A percentile compares a stretch with the other conserved stretches of the same genome.
These are phyloP conservation scores for Collybia nuda DNA, from an alignment of 768 basidiomycete genomes.

Conservation along the genomic window DNA sequence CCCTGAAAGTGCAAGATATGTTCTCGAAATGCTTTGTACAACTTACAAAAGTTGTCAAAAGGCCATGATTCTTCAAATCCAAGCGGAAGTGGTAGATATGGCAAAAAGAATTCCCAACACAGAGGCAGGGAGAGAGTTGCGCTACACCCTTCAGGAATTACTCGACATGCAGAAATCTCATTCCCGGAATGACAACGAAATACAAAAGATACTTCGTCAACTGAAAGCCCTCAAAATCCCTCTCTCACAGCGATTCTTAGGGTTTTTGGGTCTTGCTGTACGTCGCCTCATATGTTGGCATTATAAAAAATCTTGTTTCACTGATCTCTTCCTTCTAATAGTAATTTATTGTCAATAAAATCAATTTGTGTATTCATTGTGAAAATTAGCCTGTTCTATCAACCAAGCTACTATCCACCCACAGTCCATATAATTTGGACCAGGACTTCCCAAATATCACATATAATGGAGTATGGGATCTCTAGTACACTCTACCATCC, in stretches of 20 bases:
- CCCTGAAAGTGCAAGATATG: neutral
- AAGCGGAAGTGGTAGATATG: conserved; percentile 12
- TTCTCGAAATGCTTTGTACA: no score
- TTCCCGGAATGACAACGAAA: neutral
- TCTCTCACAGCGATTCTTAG: neutral
- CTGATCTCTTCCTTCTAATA: no score
- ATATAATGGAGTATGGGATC: no score
- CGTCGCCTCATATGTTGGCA: no score
- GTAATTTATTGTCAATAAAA: no score
- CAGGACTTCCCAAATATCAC: no score
- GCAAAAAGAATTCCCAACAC: conserved; percentile 12
- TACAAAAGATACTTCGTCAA: neutral
- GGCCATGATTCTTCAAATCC: conserved; percentile 5
- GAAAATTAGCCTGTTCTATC: no score
- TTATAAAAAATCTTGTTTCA: no score
- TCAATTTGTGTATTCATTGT: no score
- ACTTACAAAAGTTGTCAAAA: neutral
- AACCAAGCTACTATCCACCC: no score
- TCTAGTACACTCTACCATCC: no score
- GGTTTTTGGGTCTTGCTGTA: neutral
- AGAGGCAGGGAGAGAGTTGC: conserved; percentile 12
- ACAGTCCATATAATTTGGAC: no score
- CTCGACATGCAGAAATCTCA: conserved; percentile 8
- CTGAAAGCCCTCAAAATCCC: neutral
- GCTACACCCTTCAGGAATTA: conserved; percentile 11